phyloP scores from a whole-genome alignment of 495 filamentous ascomycete species.

The Talaromyces adpressus region DNA sequence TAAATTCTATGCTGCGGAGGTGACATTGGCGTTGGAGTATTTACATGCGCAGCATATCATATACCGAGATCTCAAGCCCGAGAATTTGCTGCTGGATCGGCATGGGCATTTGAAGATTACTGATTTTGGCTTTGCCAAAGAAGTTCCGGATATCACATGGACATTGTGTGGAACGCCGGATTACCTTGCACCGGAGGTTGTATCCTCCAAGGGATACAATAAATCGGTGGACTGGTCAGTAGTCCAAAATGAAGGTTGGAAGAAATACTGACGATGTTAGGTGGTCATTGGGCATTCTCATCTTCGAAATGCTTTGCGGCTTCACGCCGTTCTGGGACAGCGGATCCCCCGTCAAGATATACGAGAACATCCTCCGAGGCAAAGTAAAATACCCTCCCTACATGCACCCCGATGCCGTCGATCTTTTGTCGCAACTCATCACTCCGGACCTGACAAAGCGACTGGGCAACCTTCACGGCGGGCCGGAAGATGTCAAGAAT shows the following conservation, averaged over 20 bases:
- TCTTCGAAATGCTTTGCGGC: slow-evolving; percentile 98
- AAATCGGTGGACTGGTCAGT: slow-evolving; percentile 97
- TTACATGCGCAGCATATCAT: slow-evolving; percentile 94
- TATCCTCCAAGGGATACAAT: slow-evolving; percentile 96
- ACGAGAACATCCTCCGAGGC: slow-evolving; percentile 94
- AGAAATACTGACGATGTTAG: slow-evolving; percentile 37
- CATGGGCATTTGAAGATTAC: slow-evolving; percentile 98
- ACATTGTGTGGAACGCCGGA: slow-evolving; percentile 98
- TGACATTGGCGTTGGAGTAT: slow-evolving; percentile 91
- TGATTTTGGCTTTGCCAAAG: slow-evolving; percentile 98
- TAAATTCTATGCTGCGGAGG: slow-evolving; percentile 98
- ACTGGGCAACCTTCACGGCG: slow-evolving; percentile 86
- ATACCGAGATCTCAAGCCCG: slow-evolving; percentile 94
- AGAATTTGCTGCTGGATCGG: slow-evolving; percentile 89
- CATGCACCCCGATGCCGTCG: slow-evolving; percentile 87
- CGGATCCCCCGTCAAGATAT: slow-evolving; percentile 96
- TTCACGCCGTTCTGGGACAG: slow-evolving; percentile 99
- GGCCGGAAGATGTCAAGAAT: slow-evolving; percentile 88
- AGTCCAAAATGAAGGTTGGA: not conserved
- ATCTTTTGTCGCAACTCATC: slow-evolving; percentile 86
- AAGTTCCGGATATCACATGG: slow-evolving; percentile 98
- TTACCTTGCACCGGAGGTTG: slow-evolving; percentile 95
- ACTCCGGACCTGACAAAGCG: slow-evolving; percentile 93
- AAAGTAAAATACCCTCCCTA: slow-evolving; percentile 94
- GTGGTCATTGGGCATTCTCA: slow-evolving; percentile 97